Conservation (phyloP, 2,329 filamentous ascomycete genomes). For the Onygena corvina region DNA sequence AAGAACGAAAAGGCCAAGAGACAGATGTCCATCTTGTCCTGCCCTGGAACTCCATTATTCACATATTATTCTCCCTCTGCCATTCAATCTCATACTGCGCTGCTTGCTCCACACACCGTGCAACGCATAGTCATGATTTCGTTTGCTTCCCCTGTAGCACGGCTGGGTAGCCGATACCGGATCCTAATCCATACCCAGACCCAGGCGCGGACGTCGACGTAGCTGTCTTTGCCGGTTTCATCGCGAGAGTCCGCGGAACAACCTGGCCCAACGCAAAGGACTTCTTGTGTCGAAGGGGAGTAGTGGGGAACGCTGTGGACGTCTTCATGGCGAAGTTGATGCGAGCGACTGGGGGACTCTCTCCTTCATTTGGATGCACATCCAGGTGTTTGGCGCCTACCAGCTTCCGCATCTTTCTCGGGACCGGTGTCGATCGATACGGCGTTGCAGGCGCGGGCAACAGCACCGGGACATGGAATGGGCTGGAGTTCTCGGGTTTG, state of each 20-base stretch:
- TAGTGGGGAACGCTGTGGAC: background rate
- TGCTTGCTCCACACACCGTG: background rate
- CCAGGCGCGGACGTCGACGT: background rate
- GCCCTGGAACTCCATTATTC: background rate
- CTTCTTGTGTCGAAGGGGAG: conserved; percentile 4
- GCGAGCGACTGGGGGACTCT: conserved; percentile 1
- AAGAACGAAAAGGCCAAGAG: conserved; percentile 1
- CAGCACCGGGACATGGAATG: conserved; percentile 16
- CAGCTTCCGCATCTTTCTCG: conserved; percentile 14
- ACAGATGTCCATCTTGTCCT: background rate
- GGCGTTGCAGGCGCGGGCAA: conserved; percentile 19
- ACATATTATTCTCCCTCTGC: background rate
- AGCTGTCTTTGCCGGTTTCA: background rate
- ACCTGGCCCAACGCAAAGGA: background rate
- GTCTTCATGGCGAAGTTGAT: conserved; percentile 1
- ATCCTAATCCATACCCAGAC: background rate
- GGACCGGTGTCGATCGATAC: conserved; percentile 15
- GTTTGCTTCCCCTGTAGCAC: conserved; percentile 3
- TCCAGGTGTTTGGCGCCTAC: conserved; percentile 8
- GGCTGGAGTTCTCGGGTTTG: background rate
- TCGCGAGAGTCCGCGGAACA: background rate
- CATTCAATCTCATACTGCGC: background rate
- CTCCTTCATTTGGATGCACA: background rate
- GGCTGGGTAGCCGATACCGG: background rate
- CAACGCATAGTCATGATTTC: background rate